A percentile compares a stretch with the other conserved stretches of the same genome.
phyloP scores from a whole-genome alignment of 1,139 yeast genomes.

The Nakaseomyces uthaithaninus region DNA sequence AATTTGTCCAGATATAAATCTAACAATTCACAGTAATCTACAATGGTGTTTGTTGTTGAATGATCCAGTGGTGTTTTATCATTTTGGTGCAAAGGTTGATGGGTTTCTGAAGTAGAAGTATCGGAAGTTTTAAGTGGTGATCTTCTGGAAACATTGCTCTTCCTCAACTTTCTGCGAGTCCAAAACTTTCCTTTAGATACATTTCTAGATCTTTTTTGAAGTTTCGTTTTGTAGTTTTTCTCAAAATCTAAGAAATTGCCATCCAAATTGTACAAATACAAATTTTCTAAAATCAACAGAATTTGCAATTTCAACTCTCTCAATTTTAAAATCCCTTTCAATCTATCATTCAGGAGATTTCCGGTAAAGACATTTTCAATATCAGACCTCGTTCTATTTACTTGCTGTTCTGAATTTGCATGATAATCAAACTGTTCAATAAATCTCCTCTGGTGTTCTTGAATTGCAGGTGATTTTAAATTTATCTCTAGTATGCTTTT shows the following conservation, averaged over 20 bases:
- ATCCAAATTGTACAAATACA: conserved; percentile 29
- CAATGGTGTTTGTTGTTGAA: conserved; percentile 7
- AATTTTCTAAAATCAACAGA: conserved; percentile 45
- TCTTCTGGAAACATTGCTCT: too few relatives aligned
- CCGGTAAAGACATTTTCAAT: not conserved
- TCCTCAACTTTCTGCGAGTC: conserved; percentile 8
- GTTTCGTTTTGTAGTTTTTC: conserved; percentile 18
- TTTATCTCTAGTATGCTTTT: conserved; percentile 2
- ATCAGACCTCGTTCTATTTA: not conserved
- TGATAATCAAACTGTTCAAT: not conserved
- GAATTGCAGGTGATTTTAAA: conserved; percentile 7
- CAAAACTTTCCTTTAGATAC: conserved; percentile 30
- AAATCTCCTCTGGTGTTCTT: conserved; percentile 5
- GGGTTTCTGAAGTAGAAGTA: too few relatives aligned
- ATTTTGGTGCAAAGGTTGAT: too few relatives aligned
- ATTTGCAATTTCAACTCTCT: conserved; percentile 66
- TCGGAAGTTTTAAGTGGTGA: too few relatives aligned
- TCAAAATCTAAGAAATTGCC: conserved; percentile 27
- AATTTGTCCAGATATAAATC: conserved; percentile 46
- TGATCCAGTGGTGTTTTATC: too few relatives aligned
- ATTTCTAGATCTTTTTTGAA: conserved; percentile 35
- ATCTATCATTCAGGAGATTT: not conserved
- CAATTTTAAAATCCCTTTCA: conserved; percentile 37
- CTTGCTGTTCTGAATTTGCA: conserved; percentile 8
- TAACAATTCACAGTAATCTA: conserved; percentile 32